phyloP scores from a whole-genome alignment of 2,329 filamentous ascomycete species.

The Diaporthe amygdali region DNA sequence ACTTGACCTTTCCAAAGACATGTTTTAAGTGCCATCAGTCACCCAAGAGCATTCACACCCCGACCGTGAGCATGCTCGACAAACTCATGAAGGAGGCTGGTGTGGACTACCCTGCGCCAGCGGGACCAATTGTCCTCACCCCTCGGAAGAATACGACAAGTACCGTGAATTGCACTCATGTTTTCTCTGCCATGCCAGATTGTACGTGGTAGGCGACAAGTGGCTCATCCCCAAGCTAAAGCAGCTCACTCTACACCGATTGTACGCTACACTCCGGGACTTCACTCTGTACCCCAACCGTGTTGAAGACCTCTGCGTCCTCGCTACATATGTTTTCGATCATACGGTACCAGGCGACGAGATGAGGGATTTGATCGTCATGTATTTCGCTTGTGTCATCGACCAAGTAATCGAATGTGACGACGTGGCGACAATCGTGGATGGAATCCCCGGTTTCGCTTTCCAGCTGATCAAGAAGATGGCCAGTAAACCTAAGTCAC shows the following conservation, averaged over 20 bases:
- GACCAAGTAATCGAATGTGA: background rate
- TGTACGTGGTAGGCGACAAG: conserved; percentile 20
- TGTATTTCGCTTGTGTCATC: conserved; percentile 4
- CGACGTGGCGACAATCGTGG: background rate
- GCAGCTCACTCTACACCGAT: background rate
- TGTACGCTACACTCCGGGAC: background rate
- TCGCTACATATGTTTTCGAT: background rate
- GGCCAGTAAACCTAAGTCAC: background rate
- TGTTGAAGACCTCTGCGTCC: background rate
- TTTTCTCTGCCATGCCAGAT: conserved; percentile 14
- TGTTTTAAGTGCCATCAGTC: background rate
- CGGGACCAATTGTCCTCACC: background rate
- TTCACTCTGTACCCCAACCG: background rate
- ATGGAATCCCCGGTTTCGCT: background rate
- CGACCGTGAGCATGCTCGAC: background rate
- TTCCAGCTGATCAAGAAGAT: background rate
- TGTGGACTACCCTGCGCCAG: background rate
- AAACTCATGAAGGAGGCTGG: background rate
- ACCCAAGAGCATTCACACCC: too few relatives aligned
- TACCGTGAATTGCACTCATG: background rate
- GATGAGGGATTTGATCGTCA: background rate
- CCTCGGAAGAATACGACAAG: background rate
- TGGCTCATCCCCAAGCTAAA: conserved; percentile 1
- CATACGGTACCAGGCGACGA: background rate
- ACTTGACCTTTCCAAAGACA: background rate